Evolutionary conservation across 108 stramenopile genomes (phyloP).

Genomic region (Poteriospumella lacustris): DNA sequence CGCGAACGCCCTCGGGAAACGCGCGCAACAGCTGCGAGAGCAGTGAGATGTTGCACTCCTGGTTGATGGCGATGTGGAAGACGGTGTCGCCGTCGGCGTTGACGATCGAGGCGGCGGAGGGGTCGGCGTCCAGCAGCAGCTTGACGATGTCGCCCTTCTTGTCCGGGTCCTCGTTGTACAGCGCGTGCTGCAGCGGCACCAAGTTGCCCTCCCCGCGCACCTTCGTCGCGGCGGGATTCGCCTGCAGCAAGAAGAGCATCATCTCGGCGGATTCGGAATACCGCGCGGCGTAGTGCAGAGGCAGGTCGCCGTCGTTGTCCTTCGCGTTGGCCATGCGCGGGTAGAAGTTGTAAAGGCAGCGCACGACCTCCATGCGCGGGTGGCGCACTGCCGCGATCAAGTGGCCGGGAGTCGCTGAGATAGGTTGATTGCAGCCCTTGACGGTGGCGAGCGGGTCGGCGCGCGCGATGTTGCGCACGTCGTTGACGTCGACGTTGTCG

Average conservation of each 20-base stretch:
- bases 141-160: background rate
- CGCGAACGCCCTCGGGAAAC: background rate
- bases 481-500: background rate
- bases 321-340: background rate
- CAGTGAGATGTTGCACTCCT: background rate
- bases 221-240: constrained; percentile 14
- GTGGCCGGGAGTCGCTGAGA: constrained; percentile 1
- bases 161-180: background rate
- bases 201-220: background rate
- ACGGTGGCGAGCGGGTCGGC: constrained; percentile 1
- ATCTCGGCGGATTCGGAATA: background rate
- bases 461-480: background rate
- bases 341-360: background rate
- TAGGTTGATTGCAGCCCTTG: background rate
- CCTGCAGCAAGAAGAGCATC: background rate
- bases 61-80: background rate
- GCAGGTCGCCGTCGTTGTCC: constrained; percentile 2
- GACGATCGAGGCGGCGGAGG: background rate
- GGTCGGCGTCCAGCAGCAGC: background rate
- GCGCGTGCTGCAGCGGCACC: constrained; percentile 3
- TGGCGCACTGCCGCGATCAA: constrained; percentile 19
- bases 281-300: background rate
- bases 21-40: background rate
- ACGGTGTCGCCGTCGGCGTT: background rate
- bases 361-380: background rate